Percentiles rank a stretch among this genome's conserved stretches.
These are phyloP conservation scores for Termitomyces eurrhizus DNA, from an alignment of 768 basidiomycete species.

Conservation along the genomic window DNA sequence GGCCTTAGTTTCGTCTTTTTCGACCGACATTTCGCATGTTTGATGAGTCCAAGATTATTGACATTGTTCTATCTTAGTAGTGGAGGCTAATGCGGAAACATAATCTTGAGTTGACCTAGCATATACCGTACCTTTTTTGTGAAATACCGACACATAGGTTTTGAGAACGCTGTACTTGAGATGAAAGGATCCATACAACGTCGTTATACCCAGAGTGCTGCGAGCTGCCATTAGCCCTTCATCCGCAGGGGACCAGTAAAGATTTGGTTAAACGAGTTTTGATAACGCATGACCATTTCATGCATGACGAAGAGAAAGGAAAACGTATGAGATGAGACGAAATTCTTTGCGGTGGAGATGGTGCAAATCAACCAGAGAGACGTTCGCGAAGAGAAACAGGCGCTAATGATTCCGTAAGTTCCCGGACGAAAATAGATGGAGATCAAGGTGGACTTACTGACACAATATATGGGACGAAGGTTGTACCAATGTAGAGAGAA, in stretches of 20 bases:
- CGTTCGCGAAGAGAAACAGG: background rate
- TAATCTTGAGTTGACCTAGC: background rate
- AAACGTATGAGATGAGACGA: background rate
- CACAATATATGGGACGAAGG: background rate
- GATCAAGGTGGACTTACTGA: background rate
- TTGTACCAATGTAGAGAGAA: background rate
- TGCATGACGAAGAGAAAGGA: background rate
- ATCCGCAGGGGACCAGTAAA: background rate
- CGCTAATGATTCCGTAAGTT: background rate
- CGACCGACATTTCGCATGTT: background rate
- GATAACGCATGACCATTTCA: background rate
- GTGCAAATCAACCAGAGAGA: background rate
- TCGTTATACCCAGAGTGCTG: background rate
- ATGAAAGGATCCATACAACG: background rate
- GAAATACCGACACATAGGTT: background rate
- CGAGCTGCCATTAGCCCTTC: background rate
- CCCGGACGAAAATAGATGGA: background rate
- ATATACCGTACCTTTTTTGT: background rate
- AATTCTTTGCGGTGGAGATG: background rate
- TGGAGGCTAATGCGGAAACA: background rate
- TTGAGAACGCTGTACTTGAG: background rate
- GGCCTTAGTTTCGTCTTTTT: too few species aligned
- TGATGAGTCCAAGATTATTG: background rate
- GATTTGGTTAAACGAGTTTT: background rate
- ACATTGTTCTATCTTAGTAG: background rate